Base-by-base conservation (phyloP, 2,329 filamentous ascomycete species). In the Aureobasidium sp. region DNA sequence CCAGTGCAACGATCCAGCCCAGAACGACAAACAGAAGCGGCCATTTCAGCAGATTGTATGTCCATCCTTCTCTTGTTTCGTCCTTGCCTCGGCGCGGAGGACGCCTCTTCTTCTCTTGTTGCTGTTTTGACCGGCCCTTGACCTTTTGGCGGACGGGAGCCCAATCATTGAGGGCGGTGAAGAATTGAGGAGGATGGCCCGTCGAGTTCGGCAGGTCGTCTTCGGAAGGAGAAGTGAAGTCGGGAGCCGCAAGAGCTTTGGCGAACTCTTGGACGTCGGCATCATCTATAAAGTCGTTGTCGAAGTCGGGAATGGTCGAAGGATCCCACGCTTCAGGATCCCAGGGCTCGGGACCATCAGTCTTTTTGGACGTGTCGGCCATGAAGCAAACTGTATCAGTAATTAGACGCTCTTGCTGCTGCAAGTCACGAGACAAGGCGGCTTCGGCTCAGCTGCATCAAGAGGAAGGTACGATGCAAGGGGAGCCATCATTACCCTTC, bases 141-240 rank as follows among this genome's bases (percentile, higher is more conserved):
- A 90, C 77, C 54, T 79, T 83, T 65, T 91, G 81, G 61, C 86
- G 84, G 11, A 97, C 81, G 0, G 93, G 93, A 14, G 88, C 84
- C 93, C 93, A 98, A 74, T 98, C 93, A 68, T 95, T 95, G 65
- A 94, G 82, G 35, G 93, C 91, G 3, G 88, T 87, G 62, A 97
- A 88, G 66, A 90, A 90, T 59, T 68, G 53, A 56, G 62, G 56
- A 64, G 71, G 65, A 62, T 68, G 54, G 70, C 71, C 53, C 71
- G 74, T 58, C 61, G 74, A 56, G 63, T 67, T 58, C 45, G 70
- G 63, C 38, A 66, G 71, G 68, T 85, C 83, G 44, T 78, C 71
- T 44, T 79, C 75, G 11, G 78, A 83, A 30, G 86, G 83, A 35
- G 84, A 77, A 1, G 81, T 55, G 25, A 54, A 80, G 57, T 94